These are phyloP conservation scores for Aspergillus funiculosus DNA, from an alignment of 495 filamentous ascomycete genomes.

Conservation along the genomic window DNA sequence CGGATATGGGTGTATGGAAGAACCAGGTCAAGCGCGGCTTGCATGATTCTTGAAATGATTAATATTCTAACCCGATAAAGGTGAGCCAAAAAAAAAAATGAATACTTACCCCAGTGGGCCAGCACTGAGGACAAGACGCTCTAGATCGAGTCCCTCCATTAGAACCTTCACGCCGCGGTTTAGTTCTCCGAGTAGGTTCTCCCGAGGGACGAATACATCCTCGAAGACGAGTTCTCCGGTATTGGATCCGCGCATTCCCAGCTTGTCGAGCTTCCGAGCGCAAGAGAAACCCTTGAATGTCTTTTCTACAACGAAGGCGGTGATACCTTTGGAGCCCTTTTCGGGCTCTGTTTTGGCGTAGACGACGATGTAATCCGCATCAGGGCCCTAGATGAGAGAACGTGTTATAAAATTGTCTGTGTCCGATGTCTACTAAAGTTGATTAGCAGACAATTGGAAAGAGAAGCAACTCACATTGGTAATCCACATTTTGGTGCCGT, in stretches of 20 bases:
- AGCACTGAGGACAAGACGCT: slow-evolving; percentile 85
- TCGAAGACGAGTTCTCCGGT: slow-evolving; percentile 94
- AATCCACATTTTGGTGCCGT: slow-evolving; percentile 99
- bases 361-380: slow-evolving; percentile 82
- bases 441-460: background rate
- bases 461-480: slow-evolving; percentile 60
- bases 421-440: background rate
- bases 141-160: slow-evolving; percentile 94
- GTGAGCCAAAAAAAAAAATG: background rate
- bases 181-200: slow-evolving; percentile 73
- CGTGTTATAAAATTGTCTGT: background rate
- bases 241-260: slow-evolving; percentile 96
- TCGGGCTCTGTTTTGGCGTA: slow-evolving; percentile 92
- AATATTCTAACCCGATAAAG: slow-evolving; percentile 8
- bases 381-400: slow-evolving; percentile 60
- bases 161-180: slow-evolving; percentile 83
- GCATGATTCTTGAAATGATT: slow-evolving; percentile 67
- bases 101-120: slow-evolving; percentile 67
- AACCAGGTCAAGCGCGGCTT: slow-evolving; percentile 78
- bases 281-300: slow-evolving; percentile 71
- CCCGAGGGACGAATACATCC: slow-evolving; percentile 79
- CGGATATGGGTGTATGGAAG: slow-evolving; percentile 86
- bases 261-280: slow-evolving; percentile 90
- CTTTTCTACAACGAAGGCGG: slow-evolving; percentile 85
- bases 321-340: slow-evolving; percentile 83